phyloP scores from a whole-genome alignment of 2,329 filamentous ascomycete species.

The Exophiala alcalophila region DNA sequence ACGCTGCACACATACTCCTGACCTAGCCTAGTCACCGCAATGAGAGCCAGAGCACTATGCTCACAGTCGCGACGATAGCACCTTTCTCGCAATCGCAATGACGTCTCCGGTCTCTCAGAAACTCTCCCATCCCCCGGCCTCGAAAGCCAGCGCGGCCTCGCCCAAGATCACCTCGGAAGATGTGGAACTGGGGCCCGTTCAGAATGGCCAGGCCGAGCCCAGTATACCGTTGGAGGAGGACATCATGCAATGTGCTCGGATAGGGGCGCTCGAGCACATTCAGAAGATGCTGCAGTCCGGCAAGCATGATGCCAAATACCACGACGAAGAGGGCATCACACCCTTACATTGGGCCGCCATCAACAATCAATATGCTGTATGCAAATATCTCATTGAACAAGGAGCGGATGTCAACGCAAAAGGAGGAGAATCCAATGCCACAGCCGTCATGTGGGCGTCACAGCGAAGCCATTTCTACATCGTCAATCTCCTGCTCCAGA shows the following conservation, averaged over 20 bases:
- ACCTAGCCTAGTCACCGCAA: conserved; percentile 2
- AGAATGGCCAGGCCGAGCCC: conserved; percentile 27
- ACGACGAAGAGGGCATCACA: conserved; percentile 90
- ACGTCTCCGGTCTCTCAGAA: conserved; percentile 21
- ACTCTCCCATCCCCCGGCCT: conserved; percentile 18
- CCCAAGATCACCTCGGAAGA: conserved; percentile 24
- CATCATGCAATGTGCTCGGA: conserved; percentile 89
- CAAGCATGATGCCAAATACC: conserved; percentile 76
- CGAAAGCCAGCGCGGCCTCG: conserved; percentile 24
- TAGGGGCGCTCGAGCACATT: conserved; percentile 83
- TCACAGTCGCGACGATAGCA: conserved; percentile 5
- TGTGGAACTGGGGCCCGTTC: conserved; percentile 29
- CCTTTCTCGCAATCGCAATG: conserved; percentile 13
- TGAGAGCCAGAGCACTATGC: conserved; percentile 13
- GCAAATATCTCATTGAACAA: conserved; percentile 83
- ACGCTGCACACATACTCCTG: background rate
- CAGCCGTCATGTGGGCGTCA: conserved; percentile 93
- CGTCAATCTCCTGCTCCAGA: conserved; percentile 84
- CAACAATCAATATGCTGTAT: conserved; percentile 97
- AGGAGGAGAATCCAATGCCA: conserved; percentile 91
- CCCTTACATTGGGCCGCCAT: conserved; percentile 97
- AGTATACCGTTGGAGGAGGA: conserved; percentile 64
- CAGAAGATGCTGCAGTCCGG: conserved; percentile 84
- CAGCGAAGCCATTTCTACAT: conserved; percentile 96
- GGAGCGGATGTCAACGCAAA: conserved; percentile 92